Evolutionary conservation across 768 basidiomycete species (phyloP).

Genomic region (Boletus vermiculosoides): DNA sequence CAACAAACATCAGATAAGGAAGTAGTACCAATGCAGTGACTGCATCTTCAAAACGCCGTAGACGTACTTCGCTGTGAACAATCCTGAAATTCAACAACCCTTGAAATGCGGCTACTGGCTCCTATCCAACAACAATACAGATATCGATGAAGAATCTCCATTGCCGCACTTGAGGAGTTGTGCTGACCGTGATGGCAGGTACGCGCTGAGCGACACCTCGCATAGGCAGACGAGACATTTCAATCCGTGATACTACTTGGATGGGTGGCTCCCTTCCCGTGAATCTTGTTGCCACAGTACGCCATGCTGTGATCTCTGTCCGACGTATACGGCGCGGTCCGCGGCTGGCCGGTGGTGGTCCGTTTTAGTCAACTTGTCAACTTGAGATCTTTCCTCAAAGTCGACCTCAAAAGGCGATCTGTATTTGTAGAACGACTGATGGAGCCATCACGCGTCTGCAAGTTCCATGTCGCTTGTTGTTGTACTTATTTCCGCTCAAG

Average conservation of each 20-base stretch:
- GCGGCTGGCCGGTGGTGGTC: background rate
- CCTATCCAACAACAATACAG: background rate
- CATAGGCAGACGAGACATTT: background rate
- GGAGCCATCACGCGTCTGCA: background rate
- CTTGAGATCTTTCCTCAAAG: conserved; percentile 3
- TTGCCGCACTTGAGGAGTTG: background rate
- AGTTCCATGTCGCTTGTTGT: conserved; percentile 9
- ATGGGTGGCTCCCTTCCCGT: background rate
- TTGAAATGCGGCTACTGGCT: background rate
- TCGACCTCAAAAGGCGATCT: conserved; percentile 5
- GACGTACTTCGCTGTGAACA: background rate
- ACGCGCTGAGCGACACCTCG: background rate
- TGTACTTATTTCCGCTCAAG: conserved; percentile 27
- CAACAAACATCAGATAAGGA: background rate
- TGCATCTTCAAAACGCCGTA: background rate
- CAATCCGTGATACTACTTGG: background rate
- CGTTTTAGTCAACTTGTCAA: background rate
- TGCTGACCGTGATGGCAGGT: no score
- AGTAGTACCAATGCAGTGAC: background rate
- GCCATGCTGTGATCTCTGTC: background rate
- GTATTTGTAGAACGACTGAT: conserved; percentile 1
- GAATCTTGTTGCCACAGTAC: conserved; percentile 7
- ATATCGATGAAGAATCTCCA: no score
- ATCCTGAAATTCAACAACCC: background rate
- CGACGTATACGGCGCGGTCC: background rate